These are phyloP conservation scores for Plasmodium berghei DNA, from an alignment of 169 alveolate species.

Conservation along the genomic window DNA sequence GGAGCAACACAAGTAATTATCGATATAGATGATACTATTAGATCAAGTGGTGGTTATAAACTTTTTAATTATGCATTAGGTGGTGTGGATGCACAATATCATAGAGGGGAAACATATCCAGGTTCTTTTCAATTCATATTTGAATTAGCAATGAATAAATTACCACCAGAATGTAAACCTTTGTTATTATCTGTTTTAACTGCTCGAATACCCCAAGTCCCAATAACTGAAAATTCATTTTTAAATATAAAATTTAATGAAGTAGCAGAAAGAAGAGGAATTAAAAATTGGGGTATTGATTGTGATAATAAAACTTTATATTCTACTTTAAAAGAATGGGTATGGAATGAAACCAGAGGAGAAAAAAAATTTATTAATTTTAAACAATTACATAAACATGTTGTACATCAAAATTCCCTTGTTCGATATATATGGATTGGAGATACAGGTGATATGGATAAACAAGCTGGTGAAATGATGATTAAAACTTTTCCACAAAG, in stretches of 20 bases:
- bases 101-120: constrained; percentile 85
- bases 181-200: constrained; percentile 87
- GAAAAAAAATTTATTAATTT: constrained; percentile 87
- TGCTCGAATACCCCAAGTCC: constrained; percentile 91
- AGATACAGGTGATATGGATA: constrained; percentile 90
- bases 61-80: constrained; percentile 87
- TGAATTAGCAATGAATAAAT: constrained; percentile 85
- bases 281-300: constrained; percentile 88
- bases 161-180: constrained; percentile 83
- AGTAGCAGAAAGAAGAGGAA: constrained; percentile 88
- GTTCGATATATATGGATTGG: constrained; percentile 90
- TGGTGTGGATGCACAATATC: constrained; percentile 89
- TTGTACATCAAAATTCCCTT: constrained; percentile 78
- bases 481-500: constrained; percentile 84
- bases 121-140: constrained; percentile 87
- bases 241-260: constrained; percentile 83
- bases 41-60: constrained; percentile 89
- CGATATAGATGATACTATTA: constrained; percentile 89
- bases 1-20: constrained; percentile 81
- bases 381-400: constrained; percentile 83
- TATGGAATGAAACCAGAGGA: constrained; percentile 88
- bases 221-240: constrained; percentile 86
- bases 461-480: constrained; percentile 90
- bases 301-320: constrained; percentile 86
- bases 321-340: constrained; percentile 90